These are phyloP conservation scores for Zalerion maritima DNA, from an alignment of 495 filamentous ascomycete species.

Conservation along the genomic window DNA sequence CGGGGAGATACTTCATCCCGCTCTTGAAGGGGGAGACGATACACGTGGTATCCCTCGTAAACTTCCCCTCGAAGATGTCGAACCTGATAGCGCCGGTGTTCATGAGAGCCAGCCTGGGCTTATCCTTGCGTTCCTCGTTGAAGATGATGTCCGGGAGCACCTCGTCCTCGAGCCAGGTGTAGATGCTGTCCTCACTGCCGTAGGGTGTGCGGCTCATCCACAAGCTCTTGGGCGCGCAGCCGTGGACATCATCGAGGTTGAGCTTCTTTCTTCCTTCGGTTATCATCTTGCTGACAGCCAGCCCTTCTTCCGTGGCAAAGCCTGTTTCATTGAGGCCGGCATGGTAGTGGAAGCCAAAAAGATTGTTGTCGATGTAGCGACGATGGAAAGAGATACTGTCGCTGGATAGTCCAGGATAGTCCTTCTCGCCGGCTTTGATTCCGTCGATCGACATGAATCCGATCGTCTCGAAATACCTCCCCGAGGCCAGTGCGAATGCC, in stretches of 20 bases:
- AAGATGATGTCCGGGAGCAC: conserved; percentile 51
- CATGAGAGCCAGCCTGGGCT: conserved; percentile 52
- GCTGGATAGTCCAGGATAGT: too few species aligned
- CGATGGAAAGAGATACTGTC: conserved; percentile 48
- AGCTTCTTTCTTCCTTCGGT: conserved; percentile 50
- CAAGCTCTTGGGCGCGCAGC: conserved; percentile 68
- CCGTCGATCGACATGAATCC: conserved; percentile 85
- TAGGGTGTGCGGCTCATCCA: conserved; percentile 71
- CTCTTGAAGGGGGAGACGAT: conserved; percentile 82
- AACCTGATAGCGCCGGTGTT: conserved; percentile 91
- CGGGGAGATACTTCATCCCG: conserved; percentile 58
- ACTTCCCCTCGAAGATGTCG: conserved; percentile 82
- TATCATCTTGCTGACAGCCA: conserved; percentile 60
- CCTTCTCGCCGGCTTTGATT: conserved; percentile 20
- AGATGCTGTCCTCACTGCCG: conserved; percentile 54
- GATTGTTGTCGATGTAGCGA: conserved; percentile 90
- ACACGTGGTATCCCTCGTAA: conserved; percentile 73
- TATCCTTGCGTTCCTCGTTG: conserved; percentile 18
- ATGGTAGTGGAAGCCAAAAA: conserved; percentile 73
- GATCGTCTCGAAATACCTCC: conserved; percentile 97
- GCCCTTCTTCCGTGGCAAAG: conserved; percentile 68
- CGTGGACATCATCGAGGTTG: conserved; percentile 56
- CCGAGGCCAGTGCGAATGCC: conserved; percentile 71
- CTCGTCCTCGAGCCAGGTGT: conserved; percentile 60
- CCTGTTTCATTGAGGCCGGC: conserved; percentile 49